Base-by-base conservation (phyloP, 441 rosid species). In the Kokia cookei region DNA sequence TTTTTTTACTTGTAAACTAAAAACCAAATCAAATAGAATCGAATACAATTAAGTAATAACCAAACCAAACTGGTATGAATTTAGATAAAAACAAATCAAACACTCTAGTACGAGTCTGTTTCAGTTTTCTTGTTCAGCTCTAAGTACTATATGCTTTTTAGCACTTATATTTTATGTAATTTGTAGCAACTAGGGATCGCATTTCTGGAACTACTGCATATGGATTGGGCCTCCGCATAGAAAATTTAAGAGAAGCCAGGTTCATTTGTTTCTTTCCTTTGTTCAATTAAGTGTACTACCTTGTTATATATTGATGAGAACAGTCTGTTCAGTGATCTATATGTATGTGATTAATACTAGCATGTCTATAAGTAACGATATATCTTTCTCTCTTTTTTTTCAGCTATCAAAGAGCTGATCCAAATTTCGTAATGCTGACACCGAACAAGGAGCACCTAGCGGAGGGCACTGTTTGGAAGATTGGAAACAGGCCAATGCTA, bases 371-470 rank as follows among this genome's bases (percentile, higher is more conserved):
- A 19, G n/a, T 27, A 32, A 63, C 61, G 5, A 47, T 59, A 40
- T 26, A 12, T 24, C 42, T 14, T 7, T 15, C 17, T 74, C 64
- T 15, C 22, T 29, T 53, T 72, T 7, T 48, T 72, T 83, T 84
- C 92, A 95, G 99, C 79, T 95, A 95, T 75, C 93, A 93, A 87
- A 83, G 99, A 83, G 97, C 96, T 0, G 97, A 91, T 84, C 97
- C 96, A 45, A 93, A 95, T 82, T 95, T 84, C 10, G 84, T 93
- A 35, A 91, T 93, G 98, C 90, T 93, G 80, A 93, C 97, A 32
- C 96, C 96, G 10, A 90, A 80, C 85, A 94, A 94, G 82, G 97
- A 94, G 81, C 99, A 92, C 79, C 81, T 91, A 27, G 99, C 97
- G 1, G 89, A 91, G 80, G 97, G 96, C 62, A 87, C 81, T 10